Conservation (phyloP, 345 rosid species). For the Lenwebbia sp. region DNA sequence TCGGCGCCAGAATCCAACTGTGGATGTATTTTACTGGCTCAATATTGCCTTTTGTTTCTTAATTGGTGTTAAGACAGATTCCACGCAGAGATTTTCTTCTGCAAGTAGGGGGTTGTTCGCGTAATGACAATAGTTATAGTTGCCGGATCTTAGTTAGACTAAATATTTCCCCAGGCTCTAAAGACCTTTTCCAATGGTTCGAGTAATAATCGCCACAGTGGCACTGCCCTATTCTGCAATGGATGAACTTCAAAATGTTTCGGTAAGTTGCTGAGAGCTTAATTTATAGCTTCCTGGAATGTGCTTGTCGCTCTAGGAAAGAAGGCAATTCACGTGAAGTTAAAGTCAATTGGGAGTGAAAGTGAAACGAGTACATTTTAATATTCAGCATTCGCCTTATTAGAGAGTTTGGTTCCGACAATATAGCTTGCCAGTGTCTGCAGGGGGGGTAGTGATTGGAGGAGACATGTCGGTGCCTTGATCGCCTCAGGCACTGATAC, state of each 20-base stretch:
- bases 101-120: background rate
- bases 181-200: background rate
- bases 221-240: background rate
- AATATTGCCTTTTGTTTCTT: background rate
- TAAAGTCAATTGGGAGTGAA: background rate
- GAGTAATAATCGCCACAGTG: background rate
- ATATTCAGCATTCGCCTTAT: constrained; percentile 23
- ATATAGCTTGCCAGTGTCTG: constrained; percentile 55
- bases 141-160: background rate
- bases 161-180: background rate
- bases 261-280: background rate
- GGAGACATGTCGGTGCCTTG: constrained; percentile 63
- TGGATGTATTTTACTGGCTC: background rate
- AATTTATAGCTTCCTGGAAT: background rate
- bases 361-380: background rate
- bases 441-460: constrained; percentile 77
- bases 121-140: background rate
- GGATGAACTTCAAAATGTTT: background rate
- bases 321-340: background rate
- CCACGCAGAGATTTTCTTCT: background rate
- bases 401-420: constrained; percentile 64
- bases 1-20: background rate
- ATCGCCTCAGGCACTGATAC: constrained; percentile 78
- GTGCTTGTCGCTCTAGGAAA: background rate
- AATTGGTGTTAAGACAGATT: background rate